A percentile compares a stretch with the other conserved stretches of the same genome.
These are phyloP conservation scores for Desmodesmus armatus DNA, from an alignment of 139 green algal species.

Conservation along the genomic window DNA sequence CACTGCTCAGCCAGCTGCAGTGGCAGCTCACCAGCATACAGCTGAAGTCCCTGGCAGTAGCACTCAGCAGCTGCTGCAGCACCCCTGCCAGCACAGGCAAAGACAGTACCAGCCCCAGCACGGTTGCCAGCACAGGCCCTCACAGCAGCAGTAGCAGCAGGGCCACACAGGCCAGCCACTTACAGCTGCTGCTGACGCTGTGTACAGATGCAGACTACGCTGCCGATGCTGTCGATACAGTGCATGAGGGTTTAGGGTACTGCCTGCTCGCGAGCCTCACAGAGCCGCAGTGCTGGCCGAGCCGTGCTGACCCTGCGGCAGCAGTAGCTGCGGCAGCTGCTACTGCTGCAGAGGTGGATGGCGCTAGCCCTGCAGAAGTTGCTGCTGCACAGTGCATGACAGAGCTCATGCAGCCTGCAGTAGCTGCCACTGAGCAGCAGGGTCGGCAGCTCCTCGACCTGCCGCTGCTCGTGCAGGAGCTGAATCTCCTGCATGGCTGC, in stretches of 20 bases:
- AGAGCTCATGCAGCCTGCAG: neutral
- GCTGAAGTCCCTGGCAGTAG: neutral
- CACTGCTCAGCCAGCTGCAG: conserved; percentile 34
- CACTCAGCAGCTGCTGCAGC: neutral
- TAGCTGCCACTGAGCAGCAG: too few relatives aligned
- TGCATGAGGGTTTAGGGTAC: conserved; percentile 23
- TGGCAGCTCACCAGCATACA: conserved; percentile 31
- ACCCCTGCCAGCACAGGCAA: neutral
- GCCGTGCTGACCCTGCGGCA: neutral
- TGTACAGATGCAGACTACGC: conserved; percentile 27
- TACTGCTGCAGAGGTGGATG: neutral
- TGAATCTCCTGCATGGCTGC: conserved; percentile 21
- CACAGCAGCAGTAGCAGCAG: neutral
- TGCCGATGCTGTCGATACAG: conserved; percentile 9
- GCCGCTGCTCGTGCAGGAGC: conserved; percentile 14
- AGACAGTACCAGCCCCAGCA: too few relatives aligned
- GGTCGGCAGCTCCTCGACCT: neutral
- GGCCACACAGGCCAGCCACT: neutral
- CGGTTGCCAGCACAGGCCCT: neutral
- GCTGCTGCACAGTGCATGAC: neutral
- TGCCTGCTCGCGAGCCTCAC: conserved; percentile 6
- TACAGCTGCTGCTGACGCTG: neutral
- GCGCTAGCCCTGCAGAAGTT: neutral
- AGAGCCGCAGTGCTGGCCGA: conserved; percentile 17
- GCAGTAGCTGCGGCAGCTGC: neutral